Conservation (phyloP, 2,329 filamentous ascomycete species). For the Calonectria pseudoturangicola region DNA sequence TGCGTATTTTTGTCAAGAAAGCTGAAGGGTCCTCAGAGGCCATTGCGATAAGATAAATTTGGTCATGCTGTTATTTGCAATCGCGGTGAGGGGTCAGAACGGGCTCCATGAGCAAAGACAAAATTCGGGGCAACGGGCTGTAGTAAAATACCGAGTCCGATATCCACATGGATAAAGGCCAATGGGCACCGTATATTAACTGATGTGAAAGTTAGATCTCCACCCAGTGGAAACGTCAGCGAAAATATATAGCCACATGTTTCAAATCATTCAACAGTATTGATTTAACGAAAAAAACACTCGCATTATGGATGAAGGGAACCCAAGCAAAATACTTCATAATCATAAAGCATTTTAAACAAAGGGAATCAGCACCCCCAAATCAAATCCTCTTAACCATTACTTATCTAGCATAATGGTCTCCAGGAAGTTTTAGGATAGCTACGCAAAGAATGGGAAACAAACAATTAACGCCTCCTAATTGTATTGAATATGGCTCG, state of each 20-base stretch:
- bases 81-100: neutral
- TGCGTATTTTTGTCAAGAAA: neutral
- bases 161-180: neutral
- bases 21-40: neutral
- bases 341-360: no score
- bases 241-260: neutral
- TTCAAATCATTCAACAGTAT: no score
- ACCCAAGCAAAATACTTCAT: no score
- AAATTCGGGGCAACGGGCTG: neutral
- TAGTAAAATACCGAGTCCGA: constrained; percentile 3
- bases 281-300: no score
- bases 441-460: no score
- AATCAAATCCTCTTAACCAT: no score
- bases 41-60: neutral
- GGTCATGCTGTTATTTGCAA: neutral
- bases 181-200: neutral
- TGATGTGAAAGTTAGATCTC: neutral
- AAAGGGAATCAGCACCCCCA: no score
- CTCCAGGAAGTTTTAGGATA: no score
- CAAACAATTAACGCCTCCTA: no score
- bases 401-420: no score
- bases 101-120: neutral
- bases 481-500: no score
- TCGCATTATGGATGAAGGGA: no score
- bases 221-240: neutral